Base-by-base conservation (phyloP, 1,284 basidiomycete species). In the Ustilago tritici region DNA sequence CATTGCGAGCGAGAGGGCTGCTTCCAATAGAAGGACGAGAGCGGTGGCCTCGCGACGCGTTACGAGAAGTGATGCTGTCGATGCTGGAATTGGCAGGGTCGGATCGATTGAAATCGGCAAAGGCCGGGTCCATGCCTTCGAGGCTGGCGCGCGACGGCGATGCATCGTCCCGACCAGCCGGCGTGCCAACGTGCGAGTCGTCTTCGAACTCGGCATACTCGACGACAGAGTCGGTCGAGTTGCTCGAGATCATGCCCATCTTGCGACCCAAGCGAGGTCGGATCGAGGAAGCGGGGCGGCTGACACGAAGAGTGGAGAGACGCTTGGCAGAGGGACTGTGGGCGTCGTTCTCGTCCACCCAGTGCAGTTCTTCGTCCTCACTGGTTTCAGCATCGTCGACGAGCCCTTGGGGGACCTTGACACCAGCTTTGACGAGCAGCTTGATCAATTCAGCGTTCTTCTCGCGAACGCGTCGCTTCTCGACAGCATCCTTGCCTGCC, bases 401-500 rank as follows among this genome's bases (percentile, higher is more conserved):
- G 60, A 66, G 65, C 28, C 65, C 74, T 23, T 64, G 67, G 8
- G 82, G 81, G 9, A 73, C 58, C 55, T 77, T 69, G 62, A 84
- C 58, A 28, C 82, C 82, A 1, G 78, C 78, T 35, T 78, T 73
- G 46, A 71, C 62, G 46, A 84, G 78, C 47, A 79, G 58, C 57
- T 70, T 72, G 56, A 74, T 65, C 36, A 83, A 73, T 62, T 83
- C 80, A 6, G 63, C 65, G 38, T 81, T 78, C 77, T 82, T 80
- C 23, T 83, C 82, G 43, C 82, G 82, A 35, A 81, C 75, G 28
- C 73, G 69, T 35, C 82, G 82, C 78, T 80, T 81, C 65, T 82
- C 79, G 52, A 76, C 77, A 12, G 69, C 72, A 49, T 84, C 83
- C 66, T 83, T 83, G 35, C 80, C 81, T 15, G 82, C 74, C 56